Evolutionary conservation across 805 yeast genomes (phyloP).

Genomic region (Candida boleticola): DNA sequence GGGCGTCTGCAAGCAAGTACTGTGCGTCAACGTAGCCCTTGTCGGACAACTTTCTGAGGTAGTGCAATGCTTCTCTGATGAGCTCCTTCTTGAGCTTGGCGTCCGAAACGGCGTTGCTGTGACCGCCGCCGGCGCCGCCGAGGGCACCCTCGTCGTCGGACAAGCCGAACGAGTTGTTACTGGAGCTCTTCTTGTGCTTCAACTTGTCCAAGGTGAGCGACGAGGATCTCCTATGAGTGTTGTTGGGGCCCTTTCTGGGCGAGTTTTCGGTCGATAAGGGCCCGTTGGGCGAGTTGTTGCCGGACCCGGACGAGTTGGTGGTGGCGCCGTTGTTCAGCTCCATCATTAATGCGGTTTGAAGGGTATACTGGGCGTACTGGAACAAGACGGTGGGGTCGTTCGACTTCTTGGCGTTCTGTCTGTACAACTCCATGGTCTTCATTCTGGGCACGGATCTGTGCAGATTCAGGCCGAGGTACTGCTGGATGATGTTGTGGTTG

Average conservation of each 20-base stretch:
- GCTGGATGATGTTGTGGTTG: constrained; percentile 50
- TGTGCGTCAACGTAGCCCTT: constrained; percentile 89
- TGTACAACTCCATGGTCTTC: constrained; percentile 82
- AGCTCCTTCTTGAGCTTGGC: constrained; percentile 49
- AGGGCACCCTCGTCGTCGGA: constrained; percentile 1
- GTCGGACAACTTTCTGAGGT: constrained; percentile 68
- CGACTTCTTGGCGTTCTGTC: constrained; percentile 79
- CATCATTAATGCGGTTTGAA: constrained; percentile 76
- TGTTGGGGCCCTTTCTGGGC: constrained; percentile 9
- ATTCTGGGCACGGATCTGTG: constrained; percentile 64
- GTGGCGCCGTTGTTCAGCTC: constrained; percentile 24
- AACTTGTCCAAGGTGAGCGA: constrained; percentile 4
- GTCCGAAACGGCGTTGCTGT: constrained; percentile 10
- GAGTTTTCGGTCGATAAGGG: not conserved
- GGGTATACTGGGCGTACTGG: constrained; percentile 87
- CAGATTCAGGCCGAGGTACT: constrained; percentile 51
- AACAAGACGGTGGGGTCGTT: constrained; percentile 85
- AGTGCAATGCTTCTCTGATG: constrained; percentile 72
- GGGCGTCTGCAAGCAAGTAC: constrained; percentile 87
- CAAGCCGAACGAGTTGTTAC: not conserved
- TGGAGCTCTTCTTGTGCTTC: not conserved
- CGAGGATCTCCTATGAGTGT: constrained; percentile 1
- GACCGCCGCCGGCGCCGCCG: not conserved
- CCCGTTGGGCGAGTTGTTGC: constrained; percentile 8
- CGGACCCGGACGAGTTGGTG: not conserved